Evolutionary conservation across 805 yeast genomes (phyloP).

Genomic region (Cephaloascus albidus): DNA sequence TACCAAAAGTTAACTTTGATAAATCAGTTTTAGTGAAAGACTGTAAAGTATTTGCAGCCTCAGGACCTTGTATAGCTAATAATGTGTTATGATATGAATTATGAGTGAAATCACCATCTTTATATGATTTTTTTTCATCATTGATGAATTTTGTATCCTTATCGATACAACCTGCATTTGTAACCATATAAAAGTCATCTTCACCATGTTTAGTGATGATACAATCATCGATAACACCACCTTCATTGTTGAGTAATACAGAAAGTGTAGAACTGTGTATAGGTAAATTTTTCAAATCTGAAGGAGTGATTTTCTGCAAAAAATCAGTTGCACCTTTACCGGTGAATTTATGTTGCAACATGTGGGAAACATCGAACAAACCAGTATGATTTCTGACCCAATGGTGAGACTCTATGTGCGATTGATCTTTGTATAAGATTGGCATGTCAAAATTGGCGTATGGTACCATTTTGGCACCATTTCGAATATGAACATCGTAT

Average conservation of each 20-base stretch:
- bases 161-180: constrained; percentile 91
- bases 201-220: constrained; percentile 81
- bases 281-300: constrained; percentile 55
- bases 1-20: constrained; percentile 64
- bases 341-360: constrained; percentile 79
- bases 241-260: constrained; percentile 57
- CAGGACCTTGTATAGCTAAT: constrained; percentile 91
- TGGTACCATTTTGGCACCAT: constrained; percentile 88
- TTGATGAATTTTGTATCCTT: constrained; percentile 65
- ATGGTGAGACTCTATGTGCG: constrained; percentile 86
- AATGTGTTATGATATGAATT: constrained; percentile 59
- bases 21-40: constrained; percentile 54
- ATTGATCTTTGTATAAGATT: constrained; percentile 71
- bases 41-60: constrained; percentile 59
- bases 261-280: constrained; percentile 64
- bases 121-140: constrained; percentile 27
- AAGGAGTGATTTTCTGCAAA: constrained; percentile 79
- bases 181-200: constrained; percentile 75
- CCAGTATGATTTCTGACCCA: constrained; percentile 92
- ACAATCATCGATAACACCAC: constrained; percentile 91
- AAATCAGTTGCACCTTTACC: constrained; percentile 65
- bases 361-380: constrained; percentile 92
- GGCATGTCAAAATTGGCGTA: constrained; percentile 98
- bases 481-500: constrained; percentile 64
- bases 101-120: constrained; percentile 25